Evolutionary conservation across 768 basidiomycete genomes (phyloP).

Genomic region (Russula griseocarnosa): DNA sequence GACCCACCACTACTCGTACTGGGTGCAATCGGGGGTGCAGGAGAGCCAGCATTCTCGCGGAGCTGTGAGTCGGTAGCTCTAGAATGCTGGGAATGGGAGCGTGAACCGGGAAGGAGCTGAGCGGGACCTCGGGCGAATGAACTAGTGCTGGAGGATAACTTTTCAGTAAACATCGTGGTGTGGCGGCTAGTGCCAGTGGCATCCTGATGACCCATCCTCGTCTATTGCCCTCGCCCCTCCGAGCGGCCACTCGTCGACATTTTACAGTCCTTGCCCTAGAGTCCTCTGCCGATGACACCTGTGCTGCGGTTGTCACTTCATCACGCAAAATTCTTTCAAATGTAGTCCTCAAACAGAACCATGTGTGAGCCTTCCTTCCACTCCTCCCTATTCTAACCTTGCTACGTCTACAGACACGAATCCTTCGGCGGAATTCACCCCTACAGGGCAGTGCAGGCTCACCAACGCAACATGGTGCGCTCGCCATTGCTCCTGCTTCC

Average conservation of each 20-base stretch:
- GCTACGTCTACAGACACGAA: slow-evolving; percentile 46
- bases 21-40: slow-evolving; percentile 30
- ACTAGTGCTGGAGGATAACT: slow-evolving; percentile 28
- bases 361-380: slow-evolving; percentile 42
- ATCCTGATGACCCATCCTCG: background rate
- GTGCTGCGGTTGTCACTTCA: slow-evolving; percentile 79
- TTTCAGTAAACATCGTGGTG: slow-evolving; percentile 30
- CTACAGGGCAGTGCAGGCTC: slow-evolving; percentile 67
- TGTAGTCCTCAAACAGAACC: slow-evolving; percentile 79
- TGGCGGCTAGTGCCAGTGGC: background rate
- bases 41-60: slow-evolving; percentile 30
- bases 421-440: slow-evolving; percentile 73
- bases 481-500: slow-evolving; percentile 12
- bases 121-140: slow-evolving; percentile 26
- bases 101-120: slow-evolving; percentile 26
- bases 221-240: background rate
- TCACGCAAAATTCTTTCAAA: slow-evolving; percentile 70
- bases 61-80: slow-evolving; percentile 29
- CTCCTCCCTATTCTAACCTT: background rate
- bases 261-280: slow-evolving; percentile 77
- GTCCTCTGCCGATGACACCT: slow-evolving; percentile 92
- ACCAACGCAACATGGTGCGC: slow-evolving; percentile 72
- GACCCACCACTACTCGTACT: slow-evolving; percentile 28
- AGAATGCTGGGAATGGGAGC: slow-evolving; percentile 29
- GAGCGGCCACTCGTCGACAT: background rate